Conservation (phyloP, 192 early-diverging fungal genomes). For the Coemansia guatemalensis region DNA sequence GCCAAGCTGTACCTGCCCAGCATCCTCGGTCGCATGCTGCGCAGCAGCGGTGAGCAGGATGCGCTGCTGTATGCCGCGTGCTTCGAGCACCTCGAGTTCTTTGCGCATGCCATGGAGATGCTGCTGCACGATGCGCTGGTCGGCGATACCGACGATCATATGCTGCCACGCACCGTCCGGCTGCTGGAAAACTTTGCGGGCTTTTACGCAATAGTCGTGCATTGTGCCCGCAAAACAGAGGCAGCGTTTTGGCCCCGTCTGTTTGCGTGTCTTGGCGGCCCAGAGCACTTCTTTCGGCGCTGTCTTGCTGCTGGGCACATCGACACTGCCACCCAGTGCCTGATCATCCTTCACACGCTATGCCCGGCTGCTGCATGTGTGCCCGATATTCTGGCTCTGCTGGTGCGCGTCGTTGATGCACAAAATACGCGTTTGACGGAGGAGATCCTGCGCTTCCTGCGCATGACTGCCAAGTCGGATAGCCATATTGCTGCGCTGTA, state of each 20-base stretch:
- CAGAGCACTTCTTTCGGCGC: constrained; percentile 77
- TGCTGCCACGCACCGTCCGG: constrained; percentile 69
- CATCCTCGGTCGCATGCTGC: constrained; percentile 42
- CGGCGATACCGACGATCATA: constrained; percentile 66
- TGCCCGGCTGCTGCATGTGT: constrained; percentile 56
- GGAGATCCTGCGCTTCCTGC: constrained; percentile 45
- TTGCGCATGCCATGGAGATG: constrained; percentile 90
- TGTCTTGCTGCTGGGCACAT: constrained; percentile 70
- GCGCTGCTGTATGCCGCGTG: constrained; percentile 51
- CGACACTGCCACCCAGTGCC: constrained; percentile 86
- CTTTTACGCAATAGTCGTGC: constrained; percentile 85
- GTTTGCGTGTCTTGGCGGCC: constrained; percentile 83
- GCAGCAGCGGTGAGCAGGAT: constrained; percentile 28
- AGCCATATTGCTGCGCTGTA: constrained; percentile 16
- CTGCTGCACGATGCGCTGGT: constrained; percentile 86
- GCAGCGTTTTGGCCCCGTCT: constrained; percentile 86
- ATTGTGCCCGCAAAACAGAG: constrained; percentile 97
- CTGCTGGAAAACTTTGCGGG: constrained; percentile 77
- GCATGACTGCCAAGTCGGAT: constrained; percentile 35
- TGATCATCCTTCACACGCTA: constrained; percentile 91
- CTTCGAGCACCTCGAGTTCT: constrained; percentile 81
- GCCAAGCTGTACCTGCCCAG: constrained; percentile 47
- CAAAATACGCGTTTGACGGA: constrained; percentile 19
- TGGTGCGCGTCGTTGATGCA: constrained; percentile 12
- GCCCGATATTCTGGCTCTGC: constrained; percentile 29